Base-by-base conservation (phyloP, 2,329 filamentous ascomycete species). In the Aspergillus novofumigatus region DNA sequence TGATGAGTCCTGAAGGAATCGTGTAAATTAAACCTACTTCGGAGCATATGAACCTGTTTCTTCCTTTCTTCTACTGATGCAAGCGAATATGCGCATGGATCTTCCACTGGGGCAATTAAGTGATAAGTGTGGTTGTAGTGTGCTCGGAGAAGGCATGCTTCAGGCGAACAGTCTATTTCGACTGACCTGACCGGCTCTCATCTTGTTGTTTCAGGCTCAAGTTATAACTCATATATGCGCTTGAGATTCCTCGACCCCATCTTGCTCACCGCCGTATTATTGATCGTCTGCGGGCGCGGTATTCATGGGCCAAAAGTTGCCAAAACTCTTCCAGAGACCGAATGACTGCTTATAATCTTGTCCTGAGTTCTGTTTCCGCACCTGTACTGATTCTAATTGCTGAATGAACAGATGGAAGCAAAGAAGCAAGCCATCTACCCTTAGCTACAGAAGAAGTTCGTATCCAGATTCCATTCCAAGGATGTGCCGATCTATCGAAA, bases 21-120 rank as follows among this genome's bases (percentile, higher is more conserved):
- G 62, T 67, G 65, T 67, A 68, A 67, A 67, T 67, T 67, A 67
- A 64, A 59, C 61, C 57, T 66, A 62, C 61, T 62, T 60, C 32
- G 60, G 61, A 67, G 64, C 64, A 64, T 62, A 63, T 64, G 60
- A 61, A 62, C 41, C 57, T 60, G 56, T 58, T 62, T 45, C 49
- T 59, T 56, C 51, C 57, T 56, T 47, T 56, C 55, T 25, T 47
- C 44, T 47, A 23, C 17, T 47, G 44, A 7, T 47, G 21, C 42
- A 6, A 44, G 10, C 23, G 6, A 14, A 26, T 47, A 23, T 7
- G 21, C 4, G 41, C n/a, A 10, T 17, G 32, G 32, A 38, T 17
- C 5, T 17, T 38, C 0, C 32, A 17, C 32, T 38, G 32, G 14
- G 14, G 32, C 14, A 38, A 17, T 38, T 14, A 38, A 17, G 32